These are phyloP conservation scores for Actinomucor elegans DNA, from an alignment of 371 early-diverging fungal genomes.

Conservation along the genomic window DNA sequence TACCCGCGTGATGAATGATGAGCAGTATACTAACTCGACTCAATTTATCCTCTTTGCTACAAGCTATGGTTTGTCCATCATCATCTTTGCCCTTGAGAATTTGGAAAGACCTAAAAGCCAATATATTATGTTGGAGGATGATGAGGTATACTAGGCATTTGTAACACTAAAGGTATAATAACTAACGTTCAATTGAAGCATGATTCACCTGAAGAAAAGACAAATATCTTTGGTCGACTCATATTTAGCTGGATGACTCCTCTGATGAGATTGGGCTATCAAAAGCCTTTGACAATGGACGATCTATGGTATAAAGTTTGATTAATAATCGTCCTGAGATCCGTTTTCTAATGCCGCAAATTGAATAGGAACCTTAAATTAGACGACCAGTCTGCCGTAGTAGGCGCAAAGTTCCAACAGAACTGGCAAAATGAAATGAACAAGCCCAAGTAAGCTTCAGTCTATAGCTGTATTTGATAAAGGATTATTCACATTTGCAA, in stretches of 20 bases:
- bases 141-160: slow-evolving; percentile 24
- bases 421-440: slow-evolving; percentile 70
- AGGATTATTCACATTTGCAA: background rate
- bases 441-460: slow-evolving; percentile 47
- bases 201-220: slow-evolving; percentile 74
- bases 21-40: slow-evolving; percentile 26
- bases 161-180: too few species aligned
- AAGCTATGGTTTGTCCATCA: slow-evolving; percentile 40
- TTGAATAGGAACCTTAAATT: slow-evolving; percentile 55
- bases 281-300: slow-evolving; percentile 71
- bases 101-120: slow-evolving; percentile 57
- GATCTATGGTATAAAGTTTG: slow-evolving; percentile 70
- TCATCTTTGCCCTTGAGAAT: slow-evolving; percentile 64
- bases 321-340: background rate
- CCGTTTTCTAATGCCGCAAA: background rate
- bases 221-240: slow-evolving; percentile 83
- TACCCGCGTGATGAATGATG: slow-evolving; percentile 48
- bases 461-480: background rate
- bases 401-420: slow-evolving; percentile 66
- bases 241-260: slow-evolving; percentile 93
- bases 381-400: slow-evolving; percentile 64
- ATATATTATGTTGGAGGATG: slow-evolving; percentile 61
- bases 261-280: slow-evolving; percentile 80
- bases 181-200: slow-evolving; percentile 14
- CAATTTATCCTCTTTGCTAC: slow-evolving; percentile 43